Percentiles rank a stretch among this genome's conserved stretches.
Evolutionary conservation across 1,139 yeast species (phyloP).

Genomic region (Geotrichum histeridarum): DNA sequence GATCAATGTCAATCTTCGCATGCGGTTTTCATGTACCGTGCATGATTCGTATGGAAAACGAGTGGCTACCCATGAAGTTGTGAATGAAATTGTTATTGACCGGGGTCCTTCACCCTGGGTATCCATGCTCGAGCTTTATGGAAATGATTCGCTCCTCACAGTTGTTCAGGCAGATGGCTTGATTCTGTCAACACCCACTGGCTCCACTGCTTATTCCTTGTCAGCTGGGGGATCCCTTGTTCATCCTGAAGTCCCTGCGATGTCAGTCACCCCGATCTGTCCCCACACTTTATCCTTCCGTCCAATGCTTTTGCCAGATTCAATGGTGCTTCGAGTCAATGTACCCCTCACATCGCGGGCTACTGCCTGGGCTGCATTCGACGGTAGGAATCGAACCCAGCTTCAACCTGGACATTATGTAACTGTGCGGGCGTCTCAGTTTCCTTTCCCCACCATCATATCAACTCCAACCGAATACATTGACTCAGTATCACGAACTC

Average conservation of each 20-base stretch:
- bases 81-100: conserved; percentile 79
- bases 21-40: conserved; percentile 70
- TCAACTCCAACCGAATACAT: conserved; percentile 72
- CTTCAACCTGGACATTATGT: conserved; percentile 69
- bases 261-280: conserved; percentile 85
- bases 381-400: conserved; percentile 74
- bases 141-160: conserved; percentile 73
- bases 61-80: conserved; percentile 69
- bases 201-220: conserved; percentile 84
- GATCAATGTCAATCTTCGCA: conserved; percentile 70
- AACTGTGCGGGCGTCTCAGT: conserved; percentile 70
- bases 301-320: conserved; percentile 81
- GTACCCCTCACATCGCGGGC: conserved; percentile 67
- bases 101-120: conserved; percentile 87
- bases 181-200: conserved; percentile 86
- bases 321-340: conserved; percentile 70
- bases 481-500: conserved; percentile 73
- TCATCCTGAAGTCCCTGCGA: conserved; percentile 85
- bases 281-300: conserved; percentile 87
- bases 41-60: conserved; percentile 46
- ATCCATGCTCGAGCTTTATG: conserved; percentile 75
- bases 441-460: conserved; percentile 80
- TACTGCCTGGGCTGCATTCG: conserved; percentile 89
- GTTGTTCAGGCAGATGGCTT: conserved; percentile 89
- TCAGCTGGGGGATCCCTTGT: conserved; percentile 90